Evolutionary conservation across 176 grass and related monocot genomes (phyloP), one percentile per base, ranked within the genome.

Genomic region (Paspalum notatum): DNA sequence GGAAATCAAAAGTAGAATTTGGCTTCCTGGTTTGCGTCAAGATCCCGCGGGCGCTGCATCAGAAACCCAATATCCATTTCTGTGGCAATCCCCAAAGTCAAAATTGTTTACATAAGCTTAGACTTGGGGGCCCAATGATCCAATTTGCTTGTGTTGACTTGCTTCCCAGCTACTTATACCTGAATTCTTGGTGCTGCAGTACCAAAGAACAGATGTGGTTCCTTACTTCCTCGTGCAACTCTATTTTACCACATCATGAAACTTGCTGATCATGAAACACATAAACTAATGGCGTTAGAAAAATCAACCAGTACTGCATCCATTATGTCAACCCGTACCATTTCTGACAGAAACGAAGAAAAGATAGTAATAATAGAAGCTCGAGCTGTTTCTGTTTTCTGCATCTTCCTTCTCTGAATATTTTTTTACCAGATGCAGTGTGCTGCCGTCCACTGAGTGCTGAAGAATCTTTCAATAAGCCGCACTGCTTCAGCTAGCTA

Each of bases 71-170:
- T 50, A 62, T 17, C 42, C 54, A 21, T 60, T 2, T 53, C 20
- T 25, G 52, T 80, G 53, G 74, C 75, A 88, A 68, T 37, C 59
- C 20, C 26, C 1, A 27, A 25, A 51, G 21, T 32, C 32, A 15
- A 17, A 17, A 47, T 76, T 48, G 7, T 74, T 80, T 70, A 52
- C 56, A 44, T 24, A 8, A 9, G 12, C 57, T 78, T 7, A 46
- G 4, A 1, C 0, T 66, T 81, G 21, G 42, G 48, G 5, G 7
- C 4, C 68, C 82, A 85, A 81, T 75, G 57, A 37, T 57, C 47
- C 57, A 27, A 12, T 56, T 69, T 76, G 77, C 87, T 89, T 81
- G 63, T 70, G 71, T 81, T 81, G 63, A 89, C 76, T 78, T 84
- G 22, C 71, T 87, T 83, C 18, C 39, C 71, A 50, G 47, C 22